Percentiles rank a stretch among this genome's conserved stretches.
phyloP scores from a whole-genome alignment of 2,329 filamentous ascomycete genomes.

The Plenodomus lindquistii region DNA sequence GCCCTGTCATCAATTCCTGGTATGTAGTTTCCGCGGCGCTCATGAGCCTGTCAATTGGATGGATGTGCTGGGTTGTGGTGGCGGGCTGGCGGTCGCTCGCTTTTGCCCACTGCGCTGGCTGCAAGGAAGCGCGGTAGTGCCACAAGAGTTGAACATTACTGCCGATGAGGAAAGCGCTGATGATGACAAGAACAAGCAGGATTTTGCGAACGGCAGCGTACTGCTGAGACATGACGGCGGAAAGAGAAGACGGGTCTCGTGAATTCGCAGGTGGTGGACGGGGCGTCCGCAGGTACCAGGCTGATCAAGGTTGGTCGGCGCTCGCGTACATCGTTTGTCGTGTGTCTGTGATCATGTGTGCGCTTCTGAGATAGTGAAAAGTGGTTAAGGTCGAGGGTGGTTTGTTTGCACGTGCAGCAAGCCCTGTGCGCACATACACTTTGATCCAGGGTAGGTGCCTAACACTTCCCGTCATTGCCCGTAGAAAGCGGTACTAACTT shows the following conservation, averaged over 20 bases:
- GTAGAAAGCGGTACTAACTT: no score
- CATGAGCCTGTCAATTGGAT: conserved; percentile 48
- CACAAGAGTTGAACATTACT: conserved; percentile 41
- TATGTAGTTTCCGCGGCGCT: conserved; percentile 38
- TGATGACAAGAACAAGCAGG: conserved; percentile 58
- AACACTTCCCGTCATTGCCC: no score
- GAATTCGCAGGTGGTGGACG: no score
- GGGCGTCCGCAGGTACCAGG: no score
- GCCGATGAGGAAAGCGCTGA: conserved; percentile 68
- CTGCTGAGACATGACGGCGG: conserved; percentile 1
- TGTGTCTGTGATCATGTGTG: no score
- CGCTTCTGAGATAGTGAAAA: no score
- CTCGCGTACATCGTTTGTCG: no score
- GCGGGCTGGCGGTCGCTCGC: not conserved
- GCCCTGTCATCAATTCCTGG: conserved; percentile 36
- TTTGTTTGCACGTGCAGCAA: not conserved
- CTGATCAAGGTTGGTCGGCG: no score
- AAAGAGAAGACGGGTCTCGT: no score
- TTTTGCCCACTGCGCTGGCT: not conserved
- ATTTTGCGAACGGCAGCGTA: conserved; percentile 49
- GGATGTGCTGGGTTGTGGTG: conserved; percentile 7
- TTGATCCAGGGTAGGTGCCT: not conserved
- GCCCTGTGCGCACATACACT: no score
- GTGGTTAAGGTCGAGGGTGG: not conserved
- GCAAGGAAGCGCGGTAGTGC: conserved; percentile 2